phyloP scores from a whole-genome alignment of 1,284 basidiomycete species.

The Fomitopsis betulina region DNA sequence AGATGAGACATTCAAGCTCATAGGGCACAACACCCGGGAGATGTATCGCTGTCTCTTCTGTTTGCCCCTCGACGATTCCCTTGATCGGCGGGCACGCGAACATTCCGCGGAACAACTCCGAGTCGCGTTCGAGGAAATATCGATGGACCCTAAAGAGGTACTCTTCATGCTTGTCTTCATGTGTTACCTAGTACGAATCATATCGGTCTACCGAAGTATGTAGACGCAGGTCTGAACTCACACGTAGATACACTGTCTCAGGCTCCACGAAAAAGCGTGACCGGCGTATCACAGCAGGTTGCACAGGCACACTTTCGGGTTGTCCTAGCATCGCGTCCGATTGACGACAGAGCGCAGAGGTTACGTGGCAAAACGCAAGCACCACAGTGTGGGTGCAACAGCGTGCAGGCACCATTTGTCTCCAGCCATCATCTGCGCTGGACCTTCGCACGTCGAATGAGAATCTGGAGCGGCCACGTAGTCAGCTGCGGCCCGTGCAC shows the following conservation, averaged over 20 bases:
- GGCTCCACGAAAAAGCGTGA: constrained; percentile 1
- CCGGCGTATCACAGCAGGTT: not conserved
- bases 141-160: constrained; percentile 11
- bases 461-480: not conserved
- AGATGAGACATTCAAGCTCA: constrained; percentile 7
- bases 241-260: not conserved
- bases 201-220: not conserved
- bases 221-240: not conserved
- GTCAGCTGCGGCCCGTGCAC: not conserved
- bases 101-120: constrained; percentile 10
- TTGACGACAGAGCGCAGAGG: not conserved
- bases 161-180: not conserved
- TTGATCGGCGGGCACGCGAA: constrained; percentile 4
- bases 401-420: too few species aligned
- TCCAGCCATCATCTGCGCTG: not conserved
- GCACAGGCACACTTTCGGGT: not conserved
- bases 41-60: constrained; percentile 2
- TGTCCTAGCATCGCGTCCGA: not conserved
- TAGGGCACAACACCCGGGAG: not conserved
- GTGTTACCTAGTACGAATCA: not conserved
- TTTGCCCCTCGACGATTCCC: constrained; percentile 1
- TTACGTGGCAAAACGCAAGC: not conserved
- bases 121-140: constrained; percentile 14
- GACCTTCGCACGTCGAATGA: not conserved
- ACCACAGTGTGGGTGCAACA: not conserved